phyloP scores from a whole-genome alignment of 2,329 filamentous ascomycete genomes.

The Hypoxylon sp. region DNA sequence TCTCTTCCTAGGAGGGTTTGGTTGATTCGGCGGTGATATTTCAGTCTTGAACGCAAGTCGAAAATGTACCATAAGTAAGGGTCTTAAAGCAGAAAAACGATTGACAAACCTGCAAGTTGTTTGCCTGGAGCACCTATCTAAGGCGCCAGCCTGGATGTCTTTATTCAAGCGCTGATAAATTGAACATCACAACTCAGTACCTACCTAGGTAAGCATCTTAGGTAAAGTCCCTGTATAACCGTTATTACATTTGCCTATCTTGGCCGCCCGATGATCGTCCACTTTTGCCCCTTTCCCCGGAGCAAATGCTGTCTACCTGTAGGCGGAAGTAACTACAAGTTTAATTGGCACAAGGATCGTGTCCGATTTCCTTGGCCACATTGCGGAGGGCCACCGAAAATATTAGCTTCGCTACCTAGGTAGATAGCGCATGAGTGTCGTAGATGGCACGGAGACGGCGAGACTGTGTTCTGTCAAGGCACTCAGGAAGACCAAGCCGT shows the following conservation, averaged over 20 bases:
- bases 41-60: no score
- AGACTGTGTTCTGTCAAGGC: no score
- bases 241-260: constrained; percentile 9
- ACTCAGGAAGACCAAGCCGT: no score
- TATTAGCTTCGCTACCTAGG: constrained; percentile 51
- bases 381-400: constrained; percentile 49
- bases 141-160: constrained; percentile 15
- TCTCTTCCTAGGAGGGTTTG: no score
- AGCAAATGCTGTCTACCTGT: constrained; percentile 38
- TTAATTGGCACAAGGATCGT: constrained; percentile 36
- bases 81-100: not conserved
- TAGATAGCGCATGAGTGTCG: constrained; percentile 50
- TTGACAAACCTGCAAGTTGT: no score
- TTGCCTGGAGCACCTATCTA: not conserved
- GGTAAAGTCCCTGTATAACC: no score
- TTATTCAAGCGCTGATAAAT: not conserved
- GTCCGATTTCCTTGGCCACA: constrained; percentile 47
- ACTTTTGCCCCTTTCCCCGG: constrained; percentile 47
- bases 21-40: no score
- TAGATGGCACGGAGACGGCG: constrained; percentile 45
- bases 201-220: no score
- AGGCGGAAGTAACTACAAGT: constrained; percentile 45
- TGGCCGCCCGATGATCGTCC: constrained; percentile 25
- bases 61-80: no score
- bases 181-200: no score